Base-by-base conservation (phyloP, 1,284 basidiomycete genomes). In the Inonotus hispidus region DNA sequence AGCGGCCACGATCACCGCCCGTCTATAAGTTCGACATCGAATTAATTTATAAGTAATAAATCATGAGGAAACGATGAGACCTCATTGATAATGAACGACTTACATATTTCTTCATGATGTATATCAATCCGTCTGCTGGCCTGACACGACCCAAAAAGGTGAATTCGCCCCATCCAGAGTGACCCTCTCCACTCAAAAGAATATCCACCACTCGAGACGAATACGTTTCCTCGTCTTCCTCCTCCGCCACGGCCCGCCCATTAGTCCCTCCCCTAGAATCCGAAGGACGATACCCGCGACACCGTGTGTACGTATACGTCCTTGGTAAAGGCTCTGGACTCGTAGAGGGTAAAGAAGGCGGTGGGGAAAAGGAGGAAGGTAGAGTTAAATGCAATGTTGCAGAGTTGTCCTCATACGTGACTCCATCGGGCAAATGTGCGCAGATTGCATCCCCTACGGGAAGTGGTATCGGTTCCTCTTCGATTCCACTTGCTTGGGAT, bases 121-220 rank as follows among this genome's bases (percentile, higher is more conserved):
- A 85, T 46, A 91, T 77, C 62, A 89, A 82, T 1, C 89, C 88
- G 68, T 91, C 88, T 64, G 78, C 80, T 25, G 85, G 82, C 58
- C 89, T 76, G 35, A 91, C 77, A 13, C 87, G 81, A 43, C 89
- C 88, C 8, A 84, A 71, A 19, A 91, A 71, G 59, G 77, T 85
- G 71, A 90, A 91, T 66, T 89, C 84, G 21, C 88, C 88, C 89
- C 88, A 91, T 27, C 87, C 82, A 2, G 89, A 91, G 70, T 91
- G 89, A 10, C 88, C 89, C 85, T 91, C 87, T 66, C 88, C 88
- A 16, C 81, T 78, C 32, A 91, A 72, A 56, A 91, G 79, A 41
- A 90, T 76, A 68, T 91, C 89, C 52, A 73, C 68, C 14, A 86
- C 79, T 52, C 66, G 72, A 61, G 53, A 68, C 58, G 41, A 57